phyloP scores from a whole-genome alignment of 129 eudicot genomes.

The Chrysanthemum makinoi region DNA sequence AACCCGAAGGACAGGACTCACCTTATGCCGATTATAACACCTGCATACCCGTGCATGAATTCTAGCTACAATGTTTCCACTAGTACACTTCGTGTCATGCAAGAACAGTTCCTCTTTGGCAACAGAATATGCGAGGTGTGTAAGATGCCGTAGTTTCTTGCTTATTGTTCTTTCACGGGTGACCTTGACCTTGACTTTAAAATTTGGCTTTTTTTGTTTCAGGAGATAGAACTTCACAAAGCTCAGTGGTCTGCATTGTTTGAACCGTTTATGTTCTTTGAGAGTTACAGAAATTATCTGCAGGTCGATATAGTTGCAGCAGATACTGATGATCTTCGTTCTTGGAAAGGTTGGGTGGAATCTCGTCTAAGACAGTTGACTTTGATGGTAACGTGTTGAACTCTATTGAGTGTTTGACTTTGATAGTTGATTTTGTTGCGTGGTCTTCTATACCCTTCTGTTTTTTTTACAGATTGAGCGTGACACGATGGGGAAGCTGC shows the following conservation, averaged over 20 bases:
- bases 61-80: constrained; percentile 94
- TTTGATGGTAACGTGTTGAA: constrained; percentile 59
- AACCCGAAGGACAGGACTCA: constrained; percentile 82
- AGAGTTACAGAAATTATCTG: constrained; percentile 77
- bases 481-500: constrained; percentile 76
- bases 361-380: constrained; percentile 92
- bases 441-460: not conserved
- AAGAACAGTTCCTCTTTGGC: constrained; percentile 76
- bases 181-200: not conserved
- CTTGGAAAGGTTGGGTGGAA: constrained; percentile 98
- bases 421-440: not conserved
- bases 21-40: constrained; percentile 94
- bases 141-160: not conserved
- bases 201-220: constrained; percentile 8
- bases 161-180: not conserved
- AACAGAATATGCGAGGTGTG: constrained; percentile 64
- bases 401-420: not conserved
- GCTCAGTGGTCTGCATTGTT: constrained; percentile 76
- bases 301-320: constrained; percentile 80
- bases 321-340: constrained; percentile 70
- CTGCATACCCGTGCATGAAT: constrained; percentile 97
- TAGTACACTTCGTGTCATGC: constrained; percentile 90
- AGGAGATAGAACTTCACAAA: constrained; percentile 84
- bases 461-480: constrained; percentile 68
- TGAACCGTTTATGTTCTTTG: constrained; percentile 79